Base-by-base conservation (phyloP, 2,329 filamentous ascomycete species). In the Ustulina deusta region DNA sequence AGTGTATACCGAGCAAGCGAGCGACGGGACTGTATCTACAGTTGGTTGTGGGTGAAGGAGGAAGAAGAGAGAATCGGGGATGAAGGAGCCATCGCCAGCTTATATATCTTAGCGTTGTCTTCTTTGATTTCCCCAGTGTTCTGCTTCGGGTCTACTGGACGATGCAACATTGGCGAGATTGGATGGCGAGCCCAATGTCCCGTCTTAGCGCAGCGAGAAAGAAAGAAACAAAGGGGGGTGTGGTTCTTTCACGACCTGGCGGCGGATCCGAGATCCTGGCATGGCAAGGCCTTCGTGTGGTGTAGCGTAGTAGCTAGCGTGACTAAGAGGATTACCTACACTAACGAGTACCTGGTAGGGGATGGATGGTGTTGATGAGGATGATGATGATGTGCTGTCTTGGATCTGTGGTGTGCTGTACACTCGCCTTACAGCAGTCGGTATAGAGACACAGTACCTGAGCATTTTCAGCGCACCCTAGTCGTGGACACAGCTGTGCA, bases 21-120 rank as follows among this genome's bases (percentile, higher is more conserved):
- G 63, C 40, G 69, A 71, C 69, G 67, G 64, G 69, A 67, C 66
- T 69, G 69, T 67, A 69, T 69, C 65, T 71, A 71, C 69, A 71
- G 69, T 65, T 40, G 62, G 34, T 38, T 54, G 65, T 55, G 57
- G 52, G 69, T 65, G 63, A 61, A 32, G 64, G 56, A 65, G 38
- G 55, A 36, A 56, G 52, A 51, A 58, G 32, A 51, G n/a, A 54
- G 38, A 57, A 36, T 13, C 20, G 29, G 13, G 10, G 40, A 56
- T 13, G 25, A 38, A 65, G 55, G 69, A 67, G 42, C 40, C 67
- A 61, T 68, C 66, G 32, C 56, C 61, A 61, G 61, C 67, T 71
- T 71, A 71, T 71, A 71, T 71, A 71, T 67, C 67, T 63, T 71
- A 69, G 69, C 69, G 63, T 25, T 25, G 38, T 59, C 69, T 57